Evolutionary conservation across 768 basidiomycete species (phyloP).

Genomic region (Candolleomyces eurysporus): DNA sequence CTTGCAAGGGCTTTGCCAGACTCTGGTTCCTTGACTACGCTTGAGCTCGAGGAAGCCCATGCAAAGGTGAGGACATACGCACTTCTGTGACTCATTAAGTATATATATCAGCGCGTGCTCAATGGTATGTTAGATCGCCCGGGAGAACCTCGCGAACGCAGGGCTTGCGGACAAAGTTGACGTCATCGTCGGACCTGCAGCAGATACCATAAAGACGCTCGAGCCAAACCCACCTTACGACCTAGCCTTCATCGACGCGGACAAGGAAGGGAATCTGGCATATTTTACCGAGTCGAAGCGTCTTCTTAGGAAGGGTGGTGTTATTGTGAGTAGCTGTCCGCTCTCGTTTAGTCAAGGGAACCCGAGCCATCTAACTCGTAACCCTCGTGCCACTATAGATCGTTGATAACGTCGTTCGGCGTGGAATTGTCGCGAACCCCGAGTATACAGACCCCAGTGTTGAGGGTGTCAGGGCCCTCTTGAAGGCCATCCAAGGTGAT

Average conservation of each 20-base stretch:
- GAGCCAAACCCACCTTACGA: slow-evolving; percentile 54
- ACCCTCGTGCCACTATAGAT: slow-evolving; percentile 34
- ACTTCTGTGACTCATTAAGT: background rate
- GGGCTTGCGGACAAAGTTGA: slow-evolving; percentile 49
- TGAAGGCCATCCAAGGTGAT: slow-evolving; percentile 48
- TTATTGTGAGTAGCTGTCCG: slow-evolving; percentile 45
- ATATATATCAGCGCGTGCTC: background rate
- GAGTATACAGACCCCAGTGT: slow-evolving; percentile 28
- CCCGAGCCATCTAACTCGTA: background rate
- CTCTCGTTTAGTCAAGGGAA: background rate
- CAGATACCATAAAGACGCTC: slow-evolving; percentile 47
- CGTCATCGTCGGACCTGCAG: slow-evolving; percentile 51
- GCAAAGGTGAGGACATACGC: slow-evolving; percentile 35
- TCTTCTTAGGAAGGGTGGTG: slow-evolving; percentile 54
- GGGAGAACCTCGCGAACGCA: slow-evolving; percentile 53
- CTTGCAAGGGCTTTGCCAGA: slow-evolving; percentile 46
- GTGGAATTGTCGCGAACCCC: slow-evolving; percentile 45
- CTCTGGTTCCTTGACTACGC: slow-evolving; percentile 47
- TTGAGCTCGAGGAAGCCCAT: slow-evolving; percentile 45
- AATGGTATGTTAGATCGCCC: slow-evolving; percentile 45
- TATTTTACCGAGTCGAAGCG: slow-evolving; percentile 65
- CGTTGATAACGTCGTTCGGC: slow-evolving; percentile 60
- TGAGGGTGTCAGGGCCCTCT: slow-evolving; percentile 47
- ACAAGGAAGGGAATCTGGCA: slow-evolving; percentile 52
- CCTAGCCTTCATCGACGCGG: slow-evolving; percentile 71